phyloP scores from a whole-genome alignment of 306 rosid species.

The Morella rubra region DNA sequence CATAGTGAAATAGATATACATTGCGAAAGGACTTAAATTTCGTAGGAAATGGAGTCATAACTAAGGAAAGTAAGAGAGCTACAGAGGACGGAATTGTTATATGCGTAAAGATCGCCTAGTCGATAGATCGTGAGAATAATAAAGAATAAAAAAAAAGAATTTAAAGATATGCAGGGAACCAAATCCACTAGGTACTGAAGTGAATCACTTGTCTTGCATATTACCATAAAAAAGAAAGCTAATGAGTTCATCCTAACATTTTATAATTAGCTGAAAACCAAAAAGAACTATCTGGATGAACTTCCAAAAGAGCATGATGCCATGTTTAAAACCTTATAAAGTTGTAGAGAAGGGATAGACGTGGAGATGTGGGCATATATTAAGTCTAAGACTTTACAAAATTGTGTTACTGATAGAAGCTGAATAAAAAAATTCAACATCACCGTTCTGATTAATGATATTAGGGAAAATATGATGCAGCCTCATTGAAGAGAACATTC shows the following conservation, averaged over 20 bases:
- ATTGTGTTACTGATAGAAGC: neutral
- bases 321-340: constrained; percentile 4
- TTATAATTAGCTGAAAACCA: neutral
- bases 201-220: neutral
- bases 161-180: neutral
- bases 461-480: no score
- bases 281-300: neutral
- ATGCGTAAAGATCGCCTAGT: no score
- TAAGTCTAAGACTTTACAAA: neutral
- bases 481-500: no score
- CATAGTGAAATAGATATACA: neutral
- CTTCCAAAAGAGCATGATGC: neutral
- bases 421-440: no score
- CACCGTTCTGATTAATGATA: no score
- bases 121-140: no score
- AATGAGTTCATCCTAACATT: neutral
- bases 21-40: no score
- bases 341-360: neutral
- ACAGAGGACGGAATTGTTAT: no score
- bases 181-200: neutral
- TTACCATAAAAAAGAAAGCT: neutral
- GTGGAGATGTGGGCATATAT: neutral
- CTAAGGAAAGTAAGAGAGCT: no score
- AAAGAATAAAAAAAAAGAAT: no score
- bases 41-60: no score